A percentile compares a stretch with the other conserved stretches of the same genome.
Evolutionary conservation across 2,329 filamentous ascomycete genomes (phyloP).

Genomic region (Amesomyces nigricolor): DNA sequence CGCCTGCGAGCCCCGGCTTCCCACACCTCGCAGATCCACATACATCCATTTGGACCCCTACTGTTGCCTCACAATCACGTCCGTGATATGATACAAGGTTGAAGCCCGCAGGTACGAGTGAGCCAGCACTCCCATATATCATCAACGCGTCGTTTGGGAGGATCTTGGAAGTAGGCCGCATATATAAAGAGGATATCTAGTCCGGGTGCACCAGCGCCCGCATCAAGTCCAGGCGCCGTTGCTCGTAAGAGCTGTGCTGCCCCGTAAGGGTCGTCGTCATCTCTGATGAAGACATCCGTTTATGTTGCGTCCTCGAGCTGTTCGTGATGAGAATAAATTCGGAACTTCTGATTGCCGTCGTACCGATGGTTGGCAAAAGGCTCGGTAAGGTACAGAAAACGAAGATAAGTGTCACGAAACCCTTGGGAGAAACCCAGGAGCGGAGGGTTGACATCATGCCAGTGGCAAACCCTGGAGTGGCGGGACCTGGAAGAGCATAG

Average conservation of each 20-base stretch:
- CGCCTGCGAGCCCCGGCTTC: too few species aligned
- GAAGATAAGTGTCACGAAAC: background rate
- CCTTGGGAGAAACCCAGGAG: too few species aligned
- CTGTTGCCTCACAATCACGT: too few species aligned
- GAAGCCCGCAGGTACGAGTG: slow-evolving; percentile 6
- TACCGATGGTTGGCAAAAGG: background rate
- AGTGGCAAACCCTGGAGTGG: too few species aligned
- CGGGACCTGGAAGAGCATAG: too few species aligned
- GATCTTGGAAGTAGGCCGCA: slow-evolving; percentile 8
- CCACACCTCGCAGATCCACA: too few species aligned
- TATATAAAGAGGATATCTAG: slow-evolving; percentile 5
- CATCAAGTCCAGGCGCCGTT: slow-evolving; percentile 5
- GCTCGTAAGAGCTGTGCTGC: slow-evolving; percentile 3
- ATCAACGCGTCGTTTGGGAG: background rate
- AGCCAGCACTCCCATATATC: slow-evolving; percentile 2
- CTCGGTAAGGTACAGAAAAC: slow-evolving; percentile 8
- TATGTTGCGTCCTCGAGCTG: slow-evolving; percentile 4
- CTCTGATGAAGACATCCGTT: slow-evolving; percentile 1
- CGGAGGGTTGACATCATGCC: too few species aligned
- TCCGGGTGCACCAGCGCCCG: slow-evolving; percentile 6
- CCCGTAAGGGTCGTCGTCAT: slow-evolving; percentile 5
- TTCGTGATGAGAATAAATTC: slow-evolving; percentile 4
- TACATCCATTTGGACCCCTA: too few species aligned
- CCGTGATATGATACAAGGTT: background rate
- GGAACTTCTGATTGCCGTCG: slow-evolving; percentile 1